Evolutionary conservation across 1,284 basidiomycete genomes (phyloP).

Genomic region (Melanopsichium pennsylvanicum): DNA sequence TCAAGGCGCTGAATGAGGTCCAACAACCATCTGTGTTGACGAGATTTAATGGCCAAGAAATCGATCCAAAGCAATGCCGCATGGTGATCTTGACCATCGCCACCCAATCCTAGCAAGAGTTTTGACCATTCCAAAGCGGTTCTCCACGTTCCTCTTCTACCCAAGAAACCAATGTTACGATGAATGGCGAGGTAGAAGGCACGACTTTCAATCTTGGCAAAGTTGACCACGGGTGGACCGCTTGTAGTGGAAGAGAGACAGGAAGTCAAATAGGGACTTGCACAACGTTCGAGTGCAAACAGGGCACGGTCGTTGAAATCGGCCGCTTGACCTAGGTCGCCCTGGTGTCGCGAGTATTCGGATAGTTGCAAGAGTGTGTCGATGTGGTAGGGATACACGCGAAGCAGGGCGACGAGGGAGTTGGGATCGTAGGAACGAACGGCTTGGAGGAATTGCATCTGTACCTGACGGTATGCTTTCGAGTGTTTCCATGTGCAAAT

Average conservation of each 20-base stretch:
- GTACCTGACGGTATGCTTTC: conserved; percentile 59
- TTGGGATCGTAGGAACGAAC: conserved; percentile 61
- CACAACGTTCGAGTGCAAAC: conserved; percentile 61
- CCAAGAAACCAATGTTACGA: conserved; percentile 58
- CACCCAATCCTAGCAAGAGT: conserved; percentile 52
- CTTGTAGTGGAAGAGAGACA: conserved; percentile 49
- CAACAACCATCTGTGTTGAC: conserved; percentile 58
- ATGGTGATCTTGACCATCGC: conserved; percentile 60
- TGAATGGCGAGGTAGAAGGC: conserved; percentile 63
- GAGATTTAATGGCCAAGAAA: conserved; percentile 61
- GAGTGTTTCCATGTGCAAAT: conserved; percentile 57
- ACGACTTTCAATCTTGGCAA: conserved; percentile 59
- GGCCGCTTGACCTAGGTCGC: conserved; percentile 61
- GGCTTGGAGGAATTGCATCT: conserved; percentile 63
- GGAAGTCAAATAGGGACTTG: conserved; percentile 49
- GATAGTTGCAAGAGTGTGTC: conserved; percentile 62
- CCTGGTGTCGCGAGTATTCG: conserved; percentile 62
- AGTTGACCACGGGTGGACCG: conserved; percentile 58
- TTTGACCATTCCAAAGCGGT: conserved; percentile 65
- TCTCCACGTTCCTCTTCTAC: conserved; percentile 61
- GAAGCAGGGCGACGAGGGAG: conserved; percentile 51
- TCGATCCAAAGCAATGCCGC: conserved; percentile 63
- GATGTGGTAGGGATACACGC: conserved; percentile 64
- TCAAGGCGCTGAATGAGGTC: conserved; percentile 49
- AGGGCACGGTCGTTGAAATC: conserved; percentile 63